Evolutionary conservation across 805 yeast species (phyloP).

Genomic region (Saturnispora bothae): DNA sequence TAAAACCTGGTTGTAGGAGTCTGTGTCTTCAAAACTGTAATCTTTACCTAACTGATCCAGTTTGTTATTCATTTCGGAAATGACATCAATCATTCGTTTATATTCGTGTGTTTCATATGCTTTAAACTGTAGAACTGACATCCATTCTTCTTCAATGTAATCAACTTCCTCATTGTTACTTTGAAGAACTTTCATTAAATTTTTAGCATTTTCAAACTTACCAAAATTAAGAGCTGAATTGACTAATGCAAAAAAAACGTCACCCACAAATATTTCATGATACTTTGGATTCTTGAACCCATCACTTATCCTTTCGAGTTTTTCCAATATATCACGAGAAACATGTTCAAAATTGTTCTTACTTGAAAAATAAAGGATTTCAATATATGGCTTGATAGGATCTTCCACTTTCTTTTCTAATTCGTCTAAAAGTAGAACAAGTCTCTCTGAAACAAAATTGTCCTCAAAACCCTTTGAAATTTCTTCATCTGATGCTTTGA

Average conservation of each 20-base stretch:
- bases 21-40: constrained; percentile 16
- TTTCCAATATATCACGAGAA: constrained; percentile 15
- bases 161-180: constrained; percentile 9
- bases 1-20: constrained; percentile 19
- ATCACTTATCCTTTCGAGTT: constrained; percentile 14
- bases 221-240: constrained; percentile 19
- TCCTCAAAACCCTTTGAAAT: constrained; percentile 21
- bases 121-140: constrained; percentile 19
- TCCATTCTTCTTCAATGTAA: constrained; percentile 19
- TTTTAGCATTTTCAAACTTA: constrained; percentile 13
- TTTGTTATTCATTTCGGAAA: constrained; percentile 16
- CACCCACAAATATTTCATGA: constrained; percentile 15
- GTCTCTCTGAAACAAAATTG: constrained; percentile 17
- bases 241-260: constrained; percentile 21
- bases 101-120: constrained; percentile 10
- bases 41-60: constrained; percentile 13
- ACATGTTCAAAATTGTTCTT: constrained; percentile 21
- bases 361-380: constrained; percentile 23
- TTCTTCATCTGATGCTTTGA: constrained; percentile 23
- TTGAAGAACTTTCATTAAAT: constrained; percentile 12
- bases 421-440: constrained; percentile 14
- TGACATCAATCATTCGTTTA: constrained; percentile 22
- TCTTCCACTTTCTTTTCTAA: constrained; percentile 13
- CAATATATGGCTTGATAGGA: constrained; percentile 21
- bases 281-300: constrained; percentile 14